These are phyloP conservation scores for Sambucus nigra DNA, from an alignment of 129 eudicot species.

Conservation along the genomic window DNA sequence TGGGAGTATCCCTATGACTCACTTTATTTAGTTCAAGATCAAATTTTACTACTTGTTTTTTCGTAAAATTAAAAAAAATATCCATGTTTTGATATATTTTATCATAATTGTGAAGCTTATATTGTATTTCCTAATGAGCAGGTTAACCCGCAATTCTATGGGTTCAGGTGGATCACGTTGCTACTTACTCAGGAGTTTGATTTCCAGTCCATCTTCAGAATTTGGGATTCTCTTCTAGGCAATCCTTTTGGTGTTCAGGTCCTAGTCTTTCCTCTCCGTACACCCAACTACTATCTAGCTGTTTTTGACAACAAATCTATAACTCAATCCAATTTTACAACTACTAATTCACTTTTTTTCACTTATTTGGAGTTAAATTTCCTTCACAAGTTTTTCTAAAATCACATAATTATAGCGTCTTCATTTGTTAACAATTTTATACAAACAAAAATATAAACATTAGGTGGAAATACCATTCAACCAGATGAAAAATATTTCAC, in stretches of 20 bases:
- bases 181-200: slow-evolving; percentile 56
- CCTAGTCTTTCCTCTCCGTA: not conserved
- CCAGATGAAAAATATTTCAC: too few relatives aligned
- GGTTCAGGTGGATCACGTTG: slow-evolving; percentile 59
- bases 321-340: not conserved
- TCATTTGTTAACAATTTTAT: not conserved
- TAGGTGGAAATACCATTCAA: too few relatives aligned
- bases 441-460: too few relatives aligned
- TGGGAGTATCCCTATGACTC: too few relatives aligned
- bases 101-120: not conserved
- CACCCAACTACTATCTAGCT: not conserved
- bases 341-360: not conserved
- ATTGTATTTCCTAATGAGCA: slow-evolving; percentile 14
- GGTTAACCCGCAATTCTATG: slow-evolving; percentile 60
- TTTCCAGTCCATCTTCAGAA: slow-evolving; percentile 33
- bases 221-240: slow-evolving; percentile 51
- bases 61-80: too few relatives aligned
- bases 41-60: too few relatives aligned
- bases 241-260: slow-evolving; percentile 46
- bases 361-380: too few relatives aligned
- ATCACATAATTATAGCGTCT: too few relatives aligned
- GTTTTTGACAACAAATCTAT: not conserved
- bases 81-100: too few relatives aligned
- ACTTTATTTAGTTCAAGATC: too few relatives aligned
- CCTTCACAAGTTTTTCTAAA: not conserved